Evolutionary conservation across 1,284 basidiomycete species (phyloP).

Genomic region (Naganishia albida): DNA sequence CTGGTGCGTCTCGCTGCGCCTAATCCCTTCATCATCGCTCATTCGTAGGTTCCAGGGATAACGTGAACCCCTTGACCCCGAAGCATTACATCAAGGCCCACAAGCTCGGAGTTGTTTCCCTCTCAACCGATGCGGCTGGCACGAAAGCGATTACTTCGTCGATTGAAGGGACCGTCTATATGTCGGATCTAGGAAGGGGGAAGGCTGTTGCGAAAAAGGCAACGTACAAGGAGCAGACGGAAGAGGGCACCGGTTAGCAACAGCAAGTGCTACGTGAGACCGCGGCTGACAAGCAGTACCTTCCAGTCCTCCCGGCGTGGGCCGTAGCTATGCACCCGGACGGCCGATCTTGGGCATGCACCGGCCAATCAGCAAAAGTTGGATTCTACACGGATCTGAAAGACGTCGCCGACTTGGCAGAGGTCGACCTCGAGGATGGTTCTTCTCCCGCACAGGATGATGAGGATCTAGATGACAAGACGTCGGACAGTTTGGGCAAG

Average conservation of each 20-base stretch:
- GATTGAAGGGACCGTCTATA: slow-evolving; percentile 72
- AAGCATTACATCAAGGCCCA: slow-evolving; percentile 66
- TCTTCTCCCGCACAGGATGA: slow-evolving; percentile 57
- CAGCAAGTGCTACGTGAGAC: background rate
- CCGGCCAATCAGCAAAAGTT: slow-evolving; percentile 74
- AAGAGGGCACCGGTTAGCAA: slow-evolving; percentile 69
- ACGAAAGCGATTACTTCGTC: slow-evolving; percentile 69
- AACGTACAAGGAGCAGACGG: slow-evolving; percentile 63
- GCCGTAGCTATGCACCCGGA: slow-evolving; percentile 73
- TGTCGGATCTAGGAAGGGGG: slow-evolving; percentile 69
- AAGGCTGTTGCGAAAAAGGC: slow-evolving; percentile 65
- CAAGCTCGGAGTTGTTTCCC: slow-evolving; percentile 70
- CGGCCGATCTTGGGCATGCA: slow-evolving; percentile 70
- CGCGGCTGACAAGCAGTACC: background rate
- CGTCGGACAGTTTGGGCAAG: slow-evolving; percentile 36
- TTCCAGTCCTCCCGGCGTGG: slow-evolving; percentile 63
- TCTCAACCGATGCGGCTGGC: slow-evolving; percentile 68
- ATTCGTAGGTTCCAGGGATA: slow-evolving; percentile 52
- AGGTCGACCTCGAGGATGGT: slow-evolving; percentile 60
- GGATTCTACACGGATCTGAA: slow-evolving; percentile 40
- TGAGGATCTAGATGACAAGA: slow-evolving; percentile 58
- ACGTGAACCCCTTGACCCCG: slow-evolving; percentile 62
- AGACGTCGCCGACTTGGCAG: slow-evolving; percentile 23
- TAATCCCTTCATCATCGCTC: background rate
- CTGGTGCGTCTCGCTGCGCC: slow-evolving; percentile 50